phyloP scores from a whole-genome alignment of 2,329 filamentous ascomycete species.

The Ceratocystis smalleyi region DNA sequence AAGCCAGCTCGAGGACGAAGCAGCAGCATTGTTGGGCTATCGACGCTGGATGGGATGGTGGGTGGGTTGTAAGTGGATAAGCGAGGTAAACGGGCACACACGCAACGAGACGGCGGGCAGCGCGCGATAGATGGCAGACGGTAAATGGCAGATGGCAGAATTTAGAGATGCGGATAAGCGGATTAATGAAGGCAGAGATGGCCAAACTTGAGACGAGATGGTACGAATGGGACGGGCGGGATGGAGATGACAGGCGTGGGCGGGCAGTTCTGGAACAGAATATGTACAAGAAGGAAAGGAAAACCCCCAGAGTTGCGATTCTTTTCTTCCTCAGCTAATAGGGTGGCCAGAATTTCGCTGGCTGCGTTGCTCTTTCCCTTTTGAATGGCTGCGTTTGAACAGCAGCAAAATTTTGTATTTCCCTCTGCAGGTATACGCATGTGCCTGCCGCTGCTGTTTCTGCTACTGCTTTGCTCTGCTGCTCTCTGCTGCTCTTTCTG shows the following conservation, averaged over 20 bases:
- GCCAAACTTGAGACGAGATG: too few species aligned
- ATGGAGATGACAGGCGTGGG: neutral
- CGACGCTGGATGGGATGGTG: neutral
- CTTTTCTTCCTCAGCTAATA: slow-evolving; percentile 9
- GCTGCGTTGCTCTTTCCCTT: neutral
- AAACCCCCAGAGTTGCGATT: neutral
- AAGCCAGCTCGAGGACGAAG: neutral
- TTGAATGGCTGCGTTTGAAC: neutral
- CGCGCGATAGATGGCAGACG: too few species aligned
- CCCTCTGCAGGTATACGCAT: neutral
- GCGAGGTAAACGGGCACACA: too few species aligned
- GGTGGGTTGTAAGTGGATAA: neutral
- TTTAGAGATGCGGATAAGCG: neutral
- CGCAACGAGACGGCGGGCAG: too few species aligned
- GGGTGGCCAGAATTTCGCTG: neutral
- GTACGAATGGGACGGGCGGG: neutral
- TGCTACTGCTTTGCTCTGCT: too few species aligned
- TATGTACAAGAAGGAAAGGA: neutral
- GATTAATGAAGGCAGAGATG: neutral
- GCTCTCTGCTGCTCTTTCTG: too few species aligned
- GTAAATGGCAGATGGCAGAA: neutral
- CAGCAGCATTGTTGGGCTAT: neutral
- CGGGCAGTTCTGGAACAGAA: neutral
- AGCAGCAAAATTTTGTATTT: neutral
- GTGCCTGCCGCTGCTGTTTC: neutral